Conservation (phyloP, 176 grass and related monocot species). For the Hordeum vulgare region DNA sequence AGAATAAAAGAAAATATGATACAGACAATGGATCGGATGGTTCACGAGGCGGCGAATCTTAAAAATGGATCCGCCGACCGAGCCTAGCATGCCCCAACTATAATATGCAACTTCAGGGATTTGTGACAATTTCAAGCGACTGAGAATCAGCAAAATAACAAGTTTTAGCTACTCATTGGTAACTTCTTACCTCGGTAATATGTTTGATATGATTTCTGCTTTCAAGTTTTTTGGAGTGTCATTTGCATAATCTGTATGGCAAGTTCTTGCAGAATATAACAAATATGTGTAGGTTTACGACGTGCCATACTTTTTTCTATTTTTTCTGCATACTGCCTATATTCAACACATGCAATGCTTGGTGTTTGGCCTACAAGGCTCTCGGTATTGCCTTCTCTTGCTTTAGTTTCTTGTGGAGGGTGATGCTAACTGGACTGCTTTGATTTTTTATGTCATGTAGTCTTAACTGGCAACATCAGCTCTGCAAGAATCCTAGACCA, state of each 20-base stretch:
- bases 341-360: constrained; percentile 10
- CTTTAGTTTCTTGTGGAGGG: neutral
- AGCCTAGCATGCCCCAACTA: too few relatives aligned
- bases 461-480: constrained; percentile 99
- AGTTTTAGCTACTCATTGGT: neutral
- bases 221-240: neutral
- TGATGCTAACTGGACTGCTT: constrained; percentile 8
- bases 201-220: neutral
- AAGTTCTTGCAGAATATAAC: neutral
- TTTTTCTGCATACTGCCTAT: neutral
- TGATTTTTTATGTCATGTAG: constrained; percentile 36
- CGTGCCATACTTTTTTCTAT: neutral
- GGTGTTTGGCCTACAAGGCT: neutral
- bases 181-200: neutral
- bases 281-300: neutral
- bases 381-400: neutral
- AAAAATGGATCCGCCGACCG: too few relatives aligned
- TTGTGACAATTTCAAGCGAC: neutral
- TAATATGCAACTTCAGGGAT: neutral
- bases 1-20: too few relatives aligned
- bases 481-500: constrained; percentile 98
- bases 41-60: too few relatives aligned
- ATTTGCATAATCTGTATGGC: neutral
- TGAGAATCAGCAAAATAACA: neutral
- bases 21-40: too few relatives aligned